phyloP scores from a whole-genome alignment of 768 basidiomycete genomes.

The Mycena capillaripes region DNA sequence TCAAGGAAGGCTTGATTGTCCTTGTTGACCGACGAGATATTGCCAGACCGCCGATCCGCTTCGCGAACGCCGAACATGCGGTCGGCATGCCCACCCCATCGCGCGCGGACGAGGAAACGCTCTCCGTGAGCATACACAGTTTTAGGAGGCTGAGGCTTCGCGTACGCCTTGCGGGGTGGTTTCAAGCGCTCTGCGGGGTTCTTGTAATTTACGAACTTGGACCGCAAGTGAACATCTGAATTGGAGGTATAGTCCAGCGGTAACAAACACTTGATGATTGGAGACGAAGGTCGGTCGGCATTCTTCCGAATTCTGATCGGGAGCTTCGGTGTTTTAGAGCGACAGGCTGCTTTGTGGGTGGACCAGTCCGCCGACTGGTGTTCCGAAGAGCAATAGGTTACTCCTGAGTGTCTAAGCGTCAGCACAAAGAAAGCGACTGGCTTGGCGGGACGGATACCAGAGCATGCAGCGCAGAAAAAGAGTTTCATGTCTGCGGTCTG shows the following conservation, averaged over 20 bases:
- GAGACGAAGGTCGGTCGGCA: background rate
- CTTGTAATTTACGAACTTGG: background rate
- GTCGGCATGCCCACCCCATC: constrained; percentile 31
- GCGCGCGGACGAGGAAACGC: constrained; percentile 31
- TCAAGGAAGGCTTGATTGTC: background rate
- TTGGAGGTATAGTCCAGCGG: constrained; percentile 10
- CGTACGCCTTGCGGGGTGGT: constrained; percentile 4
- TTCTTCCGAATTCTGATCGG: background rate
- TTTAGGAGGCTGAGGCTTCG: constrained; percentile 6
- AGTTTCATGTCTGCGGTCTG: background rate
- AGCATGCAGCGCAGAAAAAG: constrained; percentile 26
- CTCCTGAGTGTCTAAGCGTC: constrained; percentile 14
- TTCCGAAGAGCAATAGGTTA: constrained; percentile 25
- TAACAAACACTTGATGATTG: background rate
- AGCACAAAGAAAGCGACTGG: background rate
- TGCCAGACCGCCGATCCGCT: constrained; percentile 11
- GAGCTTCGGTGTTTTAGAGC: background rate
- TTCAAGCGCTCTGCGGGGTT: constrained; percentile 33
- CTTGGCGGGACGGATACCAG: background rate
- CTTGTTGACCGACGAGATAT: background rate
- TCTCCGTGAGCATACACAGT: constrained; percentile 30
- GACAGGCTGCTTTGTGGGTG: constrained; percentile 25
- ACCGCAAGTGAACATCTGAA: background rate
- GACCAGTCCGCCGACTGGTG: constrained; percentile 31
- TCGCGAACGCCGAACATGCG: constrained; percentile 16